These are phyloP conservation scores for Tephrocybe sp. DNA, from an alignment of 768 basidiomycete species.

Conservation along the genomic window DNA sequence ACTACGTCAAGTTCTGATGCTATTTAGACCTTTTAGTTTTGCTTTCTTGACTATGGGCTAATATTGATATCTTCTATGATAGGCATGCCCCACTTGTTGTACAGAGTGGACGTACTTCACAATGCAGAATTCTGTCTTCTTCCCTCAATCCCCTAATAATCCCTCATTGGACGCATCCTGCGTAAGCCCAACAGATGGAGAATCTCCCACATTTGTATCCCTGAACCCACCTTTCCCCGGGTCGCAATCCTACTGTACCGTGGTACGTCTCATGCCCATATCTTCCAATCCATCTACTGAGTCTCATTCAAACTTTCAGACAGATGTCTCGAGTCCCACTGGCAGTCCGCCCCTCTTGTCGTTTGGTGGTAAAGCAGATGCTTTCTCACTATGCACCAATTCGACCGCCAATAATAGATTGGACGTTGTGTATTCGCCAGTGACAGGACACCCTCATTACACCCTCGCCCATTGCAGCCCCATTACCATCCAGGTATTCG, in stretches of 20 bases:
- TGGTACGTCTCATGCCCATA: slow-evolving; percentile 22
- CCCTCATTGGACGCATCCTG: slow-evolving; percentile 37
- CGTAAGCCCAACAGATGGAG: slow-evolving; percentile 33
- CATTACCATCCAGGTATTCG: slow-evolving; percentile 34
- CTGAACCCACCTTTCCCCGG: slow-evolving; percentile 42
- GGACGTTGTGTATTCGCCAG: slow-evolving; percentile 41
- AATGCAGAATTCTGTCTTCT: slow-evolving; percentile 37
- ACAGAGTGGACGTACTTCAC: slow-evolving; percentile 40
- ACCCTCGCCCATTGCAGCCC: slow-evolving; percentile 33
- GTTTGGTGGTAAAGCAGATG: slow-evolving; percentile 36
- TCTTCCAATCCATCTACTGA: not conserved
- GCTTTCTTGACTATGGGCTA: not conserved
- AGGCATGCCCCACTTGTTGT: slow-evolving; percentile 41
- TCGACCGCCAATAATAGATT: slow-evolving; percentile 35
- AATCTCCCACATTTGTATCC: slow-evolving; percentile 43
- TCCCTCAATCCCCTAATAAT: slow-evolving; percentile 35
- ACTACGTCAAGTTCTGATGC: not conserved
- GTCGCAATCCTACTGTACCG: slow-evolving; percentile 37
- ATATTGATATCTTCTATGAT: not conserved
- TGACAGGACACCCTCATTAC: slow-evolving; percentile 41
- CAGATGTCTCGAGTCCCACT: slow-evolving; percentile 20
- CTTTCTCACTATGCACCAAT: slow-evolving; percentile 42
- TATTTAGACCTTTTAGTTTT: not conserved
- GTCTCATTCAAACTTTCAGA: not conserved
- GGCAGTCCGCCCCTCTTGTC: slow-evolving; percentile 32